Base-by-base conservation (phyloP, 768 basidiomycete genomes). In the Cystobasidiopsis lactophilus region DNA sequence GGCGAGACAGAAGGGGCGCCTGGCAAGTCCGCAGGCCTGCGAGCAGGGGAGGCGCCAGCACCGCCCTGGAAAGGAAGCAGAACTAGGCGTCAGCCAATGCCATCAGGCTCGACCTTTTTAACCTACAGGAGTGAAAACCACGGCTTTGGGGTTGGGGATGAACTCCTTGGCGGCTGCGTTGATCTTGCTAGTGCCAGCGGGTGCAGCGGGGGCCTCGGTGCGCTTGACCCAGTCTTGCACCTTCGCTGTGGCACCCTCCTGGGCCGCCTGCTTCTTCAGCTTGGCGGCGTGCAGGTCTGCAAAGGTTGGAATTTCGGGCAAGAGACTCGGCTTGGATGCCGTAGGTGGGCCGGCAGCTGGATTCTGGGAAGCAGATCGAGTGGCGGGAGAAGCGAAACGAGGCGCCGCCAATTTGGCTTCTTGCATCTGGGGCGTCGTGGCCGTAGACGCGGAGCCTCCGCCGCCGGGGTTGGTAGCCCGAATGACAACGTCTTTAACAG, bases 141-240 rank as follows among this genome's bases (percentile, higher is more conserved):
- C 73, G 62, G 82, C 83, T 71, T 80, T 80, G 52, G 78, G 77
- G 63, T 79, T 86, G 13, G 88, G 85, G 62, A 79, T 79, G 74
- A 95, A 95, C 52, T 85, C 83, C 26, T 80, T 78, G 13, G 91
- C 89, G 54, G 82, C 82, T 52, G 80, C 82, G 59, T 93, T 93
- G 60, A 95, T 66, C 16, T 35, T 35, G 33, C 33, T 35, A 16
- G 33, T 16, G 9, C 9, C 16, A 7, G 33, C 33, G 33, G 33
- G 16, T 16, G 33, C 9, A 7, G 33, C 33, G 7, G 33, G 33
- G 33, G 9, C n/a, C n/a, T n/a, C n/a, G n/a, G n/a, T 47, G 45
- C 27, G 41, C 27, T 43, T 43, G n/a, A 19, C 41, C 45, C 45
- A 47, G 29, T 47, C 45, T 29, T 47, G 21, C 5, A 47, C 45